Evolutionary conservation across 192 early-diverging fungal species (phyloP), one percentile per base, ranked within the genome.

Genomic region (Backusella tuberculispora): DNA sequence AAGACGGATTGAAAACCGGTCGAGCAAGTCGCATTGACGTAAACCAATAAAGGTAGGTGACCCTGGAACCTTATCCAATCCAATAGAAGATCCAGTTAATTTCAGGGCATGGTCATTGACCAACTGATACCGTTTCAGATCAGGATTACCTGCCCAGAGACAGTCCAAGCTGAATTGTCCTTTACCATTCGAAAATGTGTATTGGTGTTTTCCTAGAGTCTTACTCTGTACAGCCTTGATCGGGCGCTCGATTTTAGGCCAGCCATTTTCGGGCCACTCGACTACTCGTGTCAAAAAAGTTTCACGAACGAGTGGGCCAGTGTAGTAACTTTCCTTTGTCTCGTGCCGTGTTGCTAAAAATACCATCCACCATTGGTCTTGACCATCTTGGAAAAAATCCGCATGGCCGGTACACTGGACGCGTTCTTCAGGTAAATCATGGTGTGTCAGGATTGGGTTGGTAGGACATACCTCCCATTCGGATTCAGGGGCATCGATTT

Each of bases 41-140:
- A 60, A 12, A 9, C 53, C 53, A 60, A 60, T 60, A 5, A 60
- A 60, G 3, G 53, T 60, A 60, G 53, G 53, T 26, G 53, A 60
- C 6, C 53, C 53, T 26, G 53, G 53, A 60, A 60, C 53, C 21
- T 60, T 19, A 3, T 60, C 53, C 21, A 60, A 26, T 60, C 53
- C 53, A 13, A 60, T 60, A 60, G 3, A 5, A n/a, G 53, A 60
- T 4, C 53, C 53, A 60, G 53, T 60, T 12, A 60, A 60, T 60
- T 60, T 60, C 53, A 60, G 53, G 53, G 53, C 53, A 60, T 60
- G 53, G 21, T 60, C 53, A 4, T 60, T 60, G 53, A 60, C 26
- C 26, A 60, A 12, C 53, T 60, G 53, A 26, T 60, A 60, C 4
- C 53, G 53, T 26, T 60, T 60, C 21, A 60, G 53, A 24, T 60